Conservation (phyloP, 2,329 filamentous ascomycete genomes). For the Colletotrichum orbiculare region DNA sequence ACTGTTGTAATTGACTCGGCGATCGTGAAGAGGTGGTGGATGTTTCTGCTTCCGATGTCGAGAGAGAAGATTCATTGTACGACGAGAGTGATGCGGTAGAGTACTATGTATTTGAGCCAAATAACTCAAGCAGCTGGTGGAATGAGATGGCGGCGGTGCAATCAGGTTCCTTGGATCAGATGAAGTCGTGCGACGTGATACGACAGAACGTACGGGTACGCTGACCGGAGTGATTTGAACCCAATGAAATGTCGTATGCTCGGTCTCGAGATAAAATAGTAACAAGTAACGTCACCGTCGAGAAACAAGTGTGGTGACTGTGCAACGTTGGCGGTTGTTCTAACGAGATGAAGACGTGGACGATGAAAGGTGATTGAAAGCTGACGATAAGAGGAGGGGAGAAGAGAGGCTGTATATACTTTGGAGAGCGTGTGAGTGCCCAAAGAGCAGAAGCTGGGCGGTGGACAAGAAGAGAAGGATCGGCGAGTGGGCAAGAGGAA, state of each 20-base stretch:
- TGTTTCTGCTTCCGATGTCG: constrained; percentile 24
- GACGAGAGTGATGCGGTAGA: not conserved
- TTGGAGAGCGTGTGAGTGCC: not conserved
- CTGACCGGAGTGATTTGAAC: not conserved
- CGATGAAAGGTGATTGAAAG: not conserved
- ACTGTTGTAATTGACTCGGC: not conserved
- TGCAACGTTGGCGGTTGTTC: too few relatives aligned
- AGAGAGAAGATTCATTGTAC: constrained; percentile 28
- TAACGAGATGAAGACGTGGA: not conserved
- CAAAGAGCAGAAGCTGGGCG: not conserved
- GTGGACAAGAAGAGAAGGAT: constrained; percentile 9
- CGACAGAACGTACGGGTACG: not conserved
- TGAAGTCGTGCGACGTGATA: not conserved
- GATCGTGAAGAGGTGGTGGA: not conserved
- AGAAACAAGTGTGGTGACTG: not conserved
- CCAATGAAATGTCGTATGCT: not conserved
- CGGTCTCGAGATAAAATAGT: not conserved
- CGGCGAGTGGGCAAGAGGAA: constrained; percentile 1
- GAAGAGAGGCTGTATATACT: constrained; percentile 14
- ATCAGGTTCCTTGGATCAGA: not conserved
- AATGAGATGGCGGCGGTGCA: not conserved
- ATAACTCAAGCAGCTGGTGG: too few relatives aligned
- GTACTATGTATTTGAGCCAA: constrained; percentile 2
- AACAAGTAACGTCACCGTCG: not conserved
- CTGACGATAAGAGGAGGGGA: not conserved